These are phyloP conservation scores for Suhomyces sp. DNA, from an alignment of 805 yeast genomes.

Conservation along the genomic window DNA sequence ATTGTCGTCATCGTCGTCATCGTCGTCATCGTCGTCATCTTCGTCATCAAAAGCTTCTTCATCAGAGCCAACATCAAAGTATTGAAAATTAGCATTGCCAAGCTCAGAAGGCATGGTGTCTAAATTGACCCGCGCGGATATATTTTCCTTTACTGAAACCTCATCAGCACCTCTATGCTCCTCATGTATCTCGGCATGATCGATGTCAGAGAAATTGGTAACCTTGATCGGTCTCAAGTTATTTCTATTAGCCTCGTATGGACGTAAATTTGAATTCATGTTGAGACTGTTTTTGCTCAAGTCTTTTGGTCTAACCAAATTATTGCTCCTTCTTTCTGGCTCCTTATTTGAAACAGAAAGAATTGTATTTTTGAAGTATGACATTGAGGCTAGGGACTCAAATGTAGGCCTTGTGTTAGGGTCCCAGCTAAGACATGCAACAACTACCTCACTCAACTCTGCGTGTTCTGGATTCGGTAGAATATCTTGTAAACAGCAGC, in stretches of 20 bases:
- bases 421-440: slow-evolving; percentile 69
- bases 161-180: background rate
- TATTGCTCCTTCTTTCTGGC: slow-evolving; percentile 11
- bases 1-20: background rate
- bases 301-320: background rate
- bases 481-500: slow-evolving; percentile 45
- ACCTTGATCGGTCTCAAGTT: background rate
- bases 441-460: slow-evolving; percentile 42
- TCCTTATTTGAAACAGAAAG: slow-evolving; percentile 13
- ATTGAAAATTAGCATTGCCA: background rate
- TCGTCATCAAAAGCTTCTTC: background rate
- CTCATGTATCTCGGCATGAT: background rate
- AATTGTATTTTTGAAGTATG: slow-evolving; percentile 51
- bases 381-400: slow-evolving; percentile 44
- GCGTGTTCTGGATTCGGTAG: slow-evolving; percentile 43
- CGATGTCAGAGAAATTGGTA: background rate
- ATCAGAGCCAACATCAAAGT: background rate
- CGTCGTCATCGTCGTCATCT: background rate
- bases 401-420: slow-evolving; percentile 63
- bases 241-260: background rate
- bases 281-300: background rate
- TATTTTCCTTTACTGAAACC: slow-evolving; percentile 2
- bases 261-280: background rate
- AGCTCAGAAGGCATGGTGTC: slow-evolving; percentile 3
- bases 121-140: background rate